Evolutionary conservation across 306 rosid species (phyloP), one percentile per base, ranked within the genome.

Genomic region (Medicago lupulina): DNA sequence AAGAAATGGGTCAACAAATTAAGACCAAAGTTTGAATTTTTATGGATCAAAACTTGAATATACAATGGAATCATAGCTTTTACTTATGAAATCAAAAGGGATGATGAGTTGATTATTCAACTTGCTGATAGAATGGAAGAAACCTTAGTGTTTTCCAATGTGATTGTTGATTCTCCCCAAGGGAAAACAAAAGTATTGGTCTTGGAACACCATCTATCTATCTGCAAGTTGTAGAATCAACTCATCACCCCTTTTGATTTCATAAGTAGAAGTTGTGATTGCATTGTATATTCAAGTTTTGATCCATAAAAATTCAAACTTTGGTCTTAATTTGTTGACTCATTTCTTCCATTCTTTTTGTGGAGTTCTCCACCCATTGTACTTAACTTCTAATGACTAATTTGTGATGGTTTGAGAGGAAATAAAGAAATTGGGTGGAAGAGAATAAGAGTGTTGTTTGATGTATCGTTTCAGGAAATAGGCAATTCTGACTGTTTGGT

Each of bases 221-320:
- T 21, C 23, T 0, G 23, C 23, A 21, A 21, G 23, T 21, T 21
- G 23, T 0, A 21, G 23, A 21, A 21, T 21, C 23, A 21, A 21
- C 23, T 21, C 23, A 21, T 21, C 23, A 21, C 1, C 23, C 23
- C 23, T 21, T 21, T 21, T 21, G 23, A 21, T 21, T 21, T 21
- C 23, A 21, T 21, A 21, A 21, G 23, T 21, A 21, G 23, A 21
- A 21, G 23, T 21, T 21, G 23, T 21, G 23, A 21, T 8, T 74
- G 93, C 90, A 19, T 84, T 63, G 54, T 62, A 47, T 10, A 91
- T 91, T 3, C 88, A 89, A 18, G 85, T 81, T 19, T 53, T 38
- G 19, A 54, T 31, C 89, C 89, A 89, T 41, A 74, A 1, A 12
- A 15, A 0, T 64, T 74, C 76, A 17, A 62, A 62, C 77, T 73